These are phyloP conservation scores for Drechslera avenae DNA, from an alignment of 2,329 filamentous ascomycete genomes.

Conservation along the genomic window DNA sequence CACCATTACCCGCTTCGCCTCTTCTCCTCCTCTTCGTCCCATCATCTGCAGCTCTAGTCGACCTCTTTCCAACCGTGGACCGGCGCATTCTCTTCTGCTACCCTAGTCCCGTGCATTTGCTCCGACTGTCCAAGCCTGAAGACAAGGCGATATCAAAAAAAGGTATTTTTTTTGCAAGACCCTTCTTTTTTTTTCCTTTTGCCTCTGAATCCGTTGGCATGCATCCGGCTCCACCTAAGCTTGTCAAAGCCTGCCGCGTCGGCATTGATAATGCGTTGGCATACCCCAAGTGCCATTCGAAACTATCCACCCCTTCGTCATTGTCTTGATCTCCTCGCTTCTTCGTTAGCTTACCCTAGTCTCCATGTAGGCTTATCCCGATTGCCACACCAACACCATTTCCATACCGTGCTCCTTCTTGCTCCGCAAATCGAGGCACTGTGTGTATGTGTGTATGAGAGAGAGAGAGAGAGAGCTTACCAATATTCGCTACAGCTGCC, in stretches of 20 bases:
- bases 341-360: slow-evolving; percentile 39
- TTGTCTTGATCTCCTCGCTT: slow-evolving; percentile 27
- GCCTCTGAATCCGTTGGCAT: slow-evolving; percentile 3
- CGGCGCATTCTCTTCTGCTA: slow-evolving; percentile 7
- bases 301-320: slow-evolving; percentile 18
- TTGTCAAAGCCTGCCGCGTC: slow-evolving; percentile 4
- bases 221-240: not conserved
- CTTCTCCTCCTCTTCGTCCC: slow-evolving; percentile 23
- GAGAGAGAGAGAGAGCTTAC: no score
- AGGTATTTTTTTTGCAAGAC: slow-evolving; percentile 32
- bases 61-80: slow-evolving; percentile 13
- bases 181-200: slow-evolving; percentile 20
- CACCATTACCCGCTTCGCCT: slow-evolving; percentile 22
- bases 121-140: not conserved
- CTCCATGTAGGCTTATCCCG: slow-evolving; percentile 38
- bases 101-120: not conserved
- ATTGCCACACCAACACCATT: slow-evolving; percentile 26
- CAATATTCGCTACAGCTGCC: slow-evolving; percentile 26
- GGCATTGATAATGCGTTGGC: slow-evolving; percentile 11
- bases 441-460: no score
- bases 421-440: slow-evolving; percentile 22
- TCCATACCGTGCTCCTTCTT: slow-evolving; percentile 26
- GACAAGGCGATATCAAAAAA: slow-evolving; percentile 21
- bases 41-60: slow-evolving; percentile 19
- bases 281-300: slow-evolving; percentile 20